Evolutionary conservation across 331 rosid species (phyloP).

Genomic region (Telfairia occidentalis): DNA sequence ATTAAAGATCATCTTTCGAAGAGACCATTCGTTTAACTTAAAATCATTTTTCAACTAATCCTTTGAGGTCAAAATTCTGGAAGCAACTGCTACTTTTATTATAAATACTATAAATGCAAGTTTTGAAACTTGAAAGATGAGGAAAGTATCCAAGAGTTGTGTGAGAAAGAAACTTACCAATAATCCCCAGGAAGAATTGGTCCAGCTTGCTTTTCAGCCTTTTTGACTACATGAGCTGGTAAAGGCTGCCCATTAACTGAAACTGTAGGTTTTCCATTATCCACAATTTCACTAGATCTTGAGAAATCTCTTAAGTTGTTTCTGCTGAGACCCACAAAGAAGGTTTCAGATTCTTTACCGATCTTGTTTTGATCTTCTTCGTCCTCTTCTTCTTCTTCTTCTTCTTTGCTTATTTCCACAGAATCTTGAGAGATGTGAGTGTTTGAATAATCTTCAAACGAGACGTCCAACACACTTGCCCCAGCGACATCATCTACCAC

Average conservation of each 20-base stretch:
- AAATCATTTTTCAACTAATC: neutral
- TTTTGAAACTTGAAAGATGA: neutral
- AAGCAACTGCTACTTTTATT: neutral
- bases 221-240: slow-evolving; percentile 20
- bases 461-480: slow-evolving; percentile 24
- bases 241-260: slow-evolving; percentile 31
- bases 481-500: slow-evolving; percentile 2
- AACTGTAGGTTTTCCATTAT: slow-evolving; percentile 19
- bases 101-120: neutral
- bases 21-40: neutral
- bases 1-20: neutral
- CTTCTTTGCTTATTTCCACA: slow-evolving; percentile 24
- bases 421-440: slow-evolving; percentile 25
- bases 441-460: slow-evolving; percentile 25
- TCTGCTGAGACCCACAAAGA: slow-evolving; percentile 18
- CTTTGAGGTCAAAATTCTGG: neutral
- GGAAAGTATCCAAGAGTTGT: neutral
- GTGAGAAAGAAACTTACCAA: slow-evolving; percentile 23
- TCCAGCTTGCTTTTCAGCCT: slow-evolving; percentile 42
- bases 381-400: slow-evolving; percentile 28
- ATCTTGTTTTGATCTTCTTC: slow-evolving; percentile 23
- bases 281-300: slow-evolving; percentile 17
- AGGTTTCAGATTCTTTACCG: slow-evolving; percentile 19
- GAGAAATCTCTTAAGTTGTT: slow-evolving; percentile 28
- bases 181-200: slow-evolving; percentile 39